Base-by-base conservation (phyloP, 805 yeast species). In the Kregervanrija pseudodelftensis region DNA sequence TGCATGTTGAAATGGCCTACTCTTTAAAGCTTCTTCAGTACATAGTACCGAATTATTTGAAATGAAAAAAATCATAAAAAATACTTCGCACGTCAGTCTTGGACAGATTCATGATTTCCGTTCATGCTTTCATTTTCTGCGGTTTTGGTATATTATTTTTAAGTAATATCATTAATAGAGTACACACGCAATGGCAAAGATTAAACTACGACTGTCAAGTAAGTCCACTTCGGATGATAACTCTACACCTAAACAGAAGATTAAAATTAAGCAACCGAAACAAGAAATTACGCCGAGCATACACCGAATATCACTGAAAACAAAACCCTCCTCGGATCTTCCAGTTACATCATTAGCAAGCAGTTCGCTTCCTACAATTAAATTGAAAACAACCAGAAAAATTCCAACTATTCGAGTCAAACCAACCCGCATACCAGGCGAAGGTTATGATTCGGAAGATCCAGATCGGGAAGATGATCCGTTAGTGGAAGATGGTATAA, bases 401-500 rank as follows among this genome's bases (percentile, higher is more conserved):
- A 63, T 70, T 3, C 78, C 80, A 3, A 66, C 72, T 31, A 73
- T 76, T 28, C 61, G 78, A 49, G 69, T 77, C 34, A 77, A 76
- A 49, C 81, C 81, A 1, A 72, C 77, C 0, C 70, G 95, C 54
- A 72, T 82, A 3, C 93, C 95, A 0, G 96, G 96, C 4, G 96
- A 91, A 55, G 98, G 98, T 1, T 91, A 91, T 63, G 99, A 91
- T 59, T 84, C 95, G 2, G 98, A 91, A 56, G 97, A 95, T 14
- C 95, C 96, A 0, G 98, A 91, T 52, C 69, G 87, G 22, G 99
- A 93, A 60, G 96, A 89, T 48, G 97, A 93, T 58, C 98, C 99
- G 1, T 66, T 88, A 49, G 69, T 88, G 8, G 98, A 93, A 58
- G 95, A 87, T 52, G 95, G 93, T 0, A 72, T 93, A 1, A 71